Evolutionary conservation across 768 basidiomycete genomes (phyloP).

Genomic region (Mycena floridula): DNA sequence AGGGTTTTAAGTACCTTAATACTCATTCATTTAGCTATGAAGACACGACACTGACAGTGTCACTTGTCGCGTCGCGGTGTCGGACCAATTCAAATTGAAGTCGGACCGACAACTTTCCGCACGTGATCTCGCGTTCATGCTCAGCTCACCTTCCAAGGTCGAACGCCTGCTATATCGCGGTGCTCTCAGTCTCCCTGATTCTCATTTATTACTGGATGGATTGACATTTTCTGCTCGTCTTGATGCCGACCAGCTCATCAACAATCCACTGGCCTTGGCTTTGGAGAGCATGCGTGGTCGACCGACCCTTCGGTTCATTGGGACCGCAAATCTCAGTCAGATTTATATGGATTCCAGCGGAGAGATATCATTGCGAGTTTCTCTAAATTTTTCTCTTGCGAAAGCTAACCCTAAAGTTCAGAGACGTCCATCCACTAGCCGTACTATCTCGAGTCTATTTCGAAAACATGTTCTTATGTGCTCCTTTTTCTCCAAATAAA

Average conservation of each 20-base stretch:
- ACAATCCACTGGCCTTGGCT: conserved; percentile 65
- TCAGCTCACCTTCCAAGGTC: no score
- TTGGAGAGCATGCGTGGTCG: conserved; percentile 78
- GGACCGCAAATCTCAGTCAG: conserved; percentile 43
- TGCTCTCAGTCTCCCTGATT: conserved; percentile 67
- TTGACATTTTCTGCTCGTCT: conserved; percentile 58
- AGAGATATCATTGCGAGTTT: conserved; percentile 41
- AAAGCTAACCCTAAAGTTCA: no score
- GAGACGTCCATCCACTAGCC: conserved; percentile 68
- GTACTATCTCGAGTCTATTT: conserved; percentile 60
- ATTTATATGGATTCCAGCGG: conserved; percentile 57
- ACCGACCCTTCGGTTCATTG: conserved; percentile 54
- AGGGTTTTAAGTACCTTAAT: no score
- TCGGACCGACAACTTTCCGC: no score
- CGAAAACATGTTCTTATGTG: conserved; percentile 62
- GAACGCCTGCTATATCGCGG: conserved; percentile 77
- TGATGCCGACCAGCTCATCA: conserved; percentile 42
- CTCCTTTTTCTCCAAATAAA: conserved; percentile 31
- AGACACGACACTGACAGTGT: no score
- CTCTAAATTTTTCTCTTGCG: no score
- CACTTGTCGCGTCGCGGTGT: no score
- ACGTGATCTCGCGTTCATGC: no score
- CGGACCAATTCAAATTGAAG: no score
- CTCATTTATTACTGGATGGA: conserved; percentile 65
- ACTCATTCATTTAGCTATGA: no score